Evolutionary conservation across 1,139 yeast species (phyloP), one percentile per base, ranked within the genome.

Genomic region (Suhomyces guaymorum): DNA sequence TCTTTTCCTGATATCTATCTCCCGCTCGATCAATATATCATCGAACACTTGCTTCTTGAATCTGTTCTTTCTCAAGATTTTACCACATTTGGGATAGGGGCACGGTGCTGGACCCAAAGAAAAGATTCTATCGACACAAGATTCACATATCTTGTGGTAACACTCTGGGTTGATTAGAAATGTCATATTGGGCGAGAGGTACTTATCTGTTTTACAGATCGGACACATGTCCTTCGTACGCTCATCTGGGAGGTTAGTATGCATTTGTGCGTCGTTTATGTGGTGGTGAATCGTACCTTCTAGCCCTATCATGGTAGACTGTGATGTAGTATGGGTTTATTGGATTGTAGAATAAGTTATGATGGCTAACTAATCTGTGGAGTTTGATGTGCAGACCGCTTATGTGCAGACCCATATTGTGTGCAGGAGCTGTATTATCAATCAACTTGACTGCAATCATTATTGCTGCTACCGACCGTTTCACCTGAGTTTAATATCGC

Each of bases 21-120:
- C 99, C 45, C 84, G 73, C 59, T 94, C 99, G 9, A 92, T 95
- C 8, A 61, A 70, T 25, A 92, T 77, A 59, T 92, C 97, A 48
- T 90, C 97, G 57, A 92, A 92, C 4, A 88, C 75, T 61, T 92
- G 98, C 29, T 87, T 78, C 62, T 92, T 92, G 67, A 92, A 92
- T 61, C 80, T 80, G 64, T 88, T 88, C 70, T 86, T 86, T 47
- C 98, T 70, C 43, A 92, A 65, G 9, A 83, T 87, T 66, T 84
- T 87, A 35, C 85, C 90, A 66, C 99, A 92, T 33, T 83, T 82
- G 5, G 92, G 88, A 57, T 89, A 90, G 1, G 98, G 98, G 59
- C 98, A 92, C 16, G 92, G 94, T 0, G 97, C 94, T 0, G 98
- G 98, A 4, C 99, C 99, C 32, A 86, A 64, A 9, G 96, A 80